A percentile compares a stretch with the other conserved stretches of the same genome.
phyloP scores from a whole-genome alignment of 73 alveolate species.

The Urostyla sp. region DNA sequence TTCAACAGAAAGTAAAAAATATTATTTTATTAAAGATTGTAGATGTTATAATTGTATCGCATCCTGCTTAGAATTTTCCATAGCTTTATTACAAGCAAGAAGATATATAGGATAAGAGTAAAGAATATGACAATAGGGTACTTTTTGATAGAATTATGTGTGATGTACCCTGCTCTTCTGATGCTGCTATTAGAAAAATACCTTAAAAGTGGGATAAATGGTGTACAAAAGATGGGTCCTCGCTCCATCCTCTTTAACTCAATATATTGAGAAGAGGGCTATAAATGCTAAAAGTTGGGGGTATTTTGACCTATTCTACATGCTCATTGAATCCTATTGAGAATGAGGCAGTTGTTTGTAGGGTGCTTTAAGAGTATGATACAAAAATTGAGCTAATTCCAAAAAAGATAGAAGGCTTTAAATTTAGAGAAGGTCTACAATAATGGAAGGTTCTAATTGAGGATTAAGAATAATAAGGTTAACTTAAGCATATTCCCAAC shows the following conservation, averaged over 20 bases:
- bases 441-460: constrained; percentile 86
- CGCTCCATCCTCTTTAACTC: constrained; percentile 93
- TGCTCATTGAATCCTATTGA: constrained; percentile 99
- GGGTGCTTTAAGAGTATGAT: constrained; percentile 77
- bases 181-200: constrained; percentile 98
- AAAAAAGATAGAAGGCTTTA: constrained; percentile 72
- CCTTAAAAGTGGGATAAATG: constrained; percentile 98
- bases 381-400: constrained; percentile 82
- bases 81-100: constrained; percentile 52
- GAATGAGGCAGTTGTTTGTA: constrained; percentile 96
- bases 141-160: constrained; percentile 94
- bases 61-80: constrained; percentile 95
- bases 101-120: not conserved
- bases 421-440: constrained; percentile 84
- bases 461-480: not conserved
- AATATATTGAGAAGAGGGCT: constrained; percentile 91
- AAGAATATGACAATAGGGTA: constrained; percentile 52
- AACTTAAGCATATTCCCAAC: not conserved
- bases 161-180: constrained; percentile 99
- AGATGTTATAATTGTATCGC: constrained; percentile 81
- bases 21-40: not conserved
- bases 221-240: constrained; percentile 91
- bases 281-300: constrained; percentile 92
- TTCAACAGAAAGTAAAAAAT: constrained; percentile 68
- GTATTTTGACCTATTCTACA: constrained; percentile 96